A percentile compares a stretch with the other conserved stretches of the same genome.
Conservation (phyloP, 2,329 filamentous ascomycete genomes). For the Paraconiothyrium sp. region DNA sequence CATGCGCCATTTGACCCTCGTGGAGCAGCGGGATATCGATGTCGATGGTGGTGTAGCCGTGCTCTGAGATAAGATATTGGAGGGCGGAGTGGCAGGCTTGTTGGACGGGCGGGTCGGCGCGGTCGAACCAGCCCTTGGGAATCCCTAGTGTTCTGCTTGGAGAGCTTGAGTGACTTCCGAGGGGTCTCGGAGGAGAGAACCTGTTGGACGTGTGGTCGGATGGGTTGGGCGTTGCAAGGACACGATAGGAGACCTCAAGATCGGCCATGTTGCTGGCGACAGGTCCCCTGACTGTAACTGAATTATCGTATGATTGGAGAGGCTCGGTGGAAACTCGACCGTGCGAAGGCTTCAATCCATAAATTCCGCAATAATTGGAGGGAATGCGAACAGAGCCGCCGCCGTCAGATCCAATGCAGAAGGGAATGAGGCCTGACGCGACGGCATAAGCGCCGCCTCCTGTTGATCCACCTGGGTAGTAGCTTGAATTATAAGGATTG, state of each 20-base stretch:
- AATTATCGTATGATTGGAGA: conserved; percentile 66
- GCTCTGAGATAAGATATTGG: conserved; percentile 62
- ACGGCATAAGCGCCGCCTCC: conserved; percentile 79
- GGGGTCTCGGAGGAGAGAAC: conserved; percentile 67
- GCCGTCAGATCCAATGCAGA: conserved; percentile 75
- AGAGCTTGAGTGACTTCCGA: conserved; percentile 38
- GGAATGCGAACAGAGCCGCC: conserved; percentile 81
- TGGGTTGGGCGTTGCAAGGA: conserved; percentile 78
- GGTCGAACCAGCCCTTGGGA: conserved; percentile 73
- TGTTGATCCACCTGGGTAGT: conserved; percentile 84
- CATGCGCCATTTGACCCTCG: conserved; percentile 80
- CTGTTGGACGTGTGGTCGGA: conserved; percentile 66
- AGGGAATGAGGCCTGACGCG: conserved; percentile 75
- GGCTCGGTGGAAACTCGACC: conserved; percentile 71
- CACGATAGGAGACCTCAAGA: conserved; percentile 81
- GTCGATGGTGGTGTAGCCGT: conserved; percentile 66
- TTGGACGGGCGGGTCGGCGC: conserved; percentile 71
- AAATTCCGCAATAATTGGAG: conserved; percentile 78
- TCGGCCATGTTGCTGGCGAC: conserved; percentile 80
- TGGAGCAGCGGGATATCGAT: conserved; percentile 73
- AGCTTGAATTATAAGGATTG: conserved; percentile 79
- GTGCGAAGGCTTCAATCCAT: conserved; percentile 82
- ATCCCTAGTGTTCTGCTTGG: conserved; percentile 73
- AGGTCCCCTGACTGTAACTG: conserved; percentile 75
- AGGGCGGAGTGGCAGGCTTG: conserved; percentile 70